Percentiles rank a stretch among this genome's conserved stretches.
phyloP scores from a whole-genome alignment of 1,139 yeast genomes.

The Spathaspora sp. region DNA sequence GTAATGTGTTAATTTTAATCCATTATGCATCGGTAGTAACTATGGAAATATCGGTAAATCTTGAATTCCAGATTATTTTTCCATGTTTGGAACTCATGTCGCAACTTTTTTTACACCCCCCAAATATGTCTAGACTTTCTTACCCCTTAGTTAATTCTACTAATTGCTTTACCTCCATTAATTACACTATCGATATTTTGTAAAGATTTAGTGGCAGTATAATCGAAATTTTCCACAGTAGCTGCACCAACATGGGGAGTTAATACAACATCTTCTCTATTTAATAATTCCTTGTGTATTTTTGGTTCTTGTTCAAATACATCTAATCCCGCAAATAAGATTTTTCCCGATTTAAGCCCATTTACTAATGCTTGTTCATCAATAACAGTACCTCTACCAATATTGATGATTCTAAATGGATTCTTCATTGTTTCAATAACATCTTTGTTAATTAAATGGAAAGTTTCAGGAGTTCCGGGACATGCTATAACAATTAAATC shows the following conservation, averaged over 20 bases:
- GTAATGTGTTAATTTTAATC: background rate
- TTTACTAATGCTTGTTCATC: slow-evolving; percentile 72
- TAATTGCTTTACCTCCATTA: slow-evolving; percentile 31
- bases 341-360: slow-evolving; percentile 66
- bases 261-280: slow-evolving; percentile 64
- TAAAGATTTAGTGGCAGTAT: slow-evolving; percentile 48
- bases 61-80: background rate
- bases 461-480: slow-evolving; percentile 64
- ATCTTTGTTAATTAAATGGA: slow-evolving; percentile 50
- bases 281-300: slow-evolving; percentile 50
- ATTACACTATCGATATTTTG: slow-evolving; percentile 44
- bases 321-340: slow-evolving; percentile 75
- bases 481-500: slow-evolving; percentile 68
- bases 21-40: background rate
- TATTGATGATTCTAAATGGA: slow-evolving; percentile 69
- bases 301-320: slow-evolving; percentile 73
- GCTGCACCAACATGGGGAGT: slow-evolving; percentile 82
- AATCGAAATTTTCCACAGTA: slow-evolving; percentile 51
- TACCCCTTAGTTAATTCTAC: slow-evolving; percentile 32
- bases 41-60: background rate
- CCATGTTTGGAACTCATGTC: background rate
- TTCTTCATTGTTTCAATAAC: slow-evolving; percentile 46
- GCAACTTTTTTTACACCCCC: background rate
- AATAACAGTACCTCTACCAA: slow-evolving; percentile 73
- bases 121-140: too few relatives aligned